Evolutionary conservation across 2,329 filamentous ascomycete genomes (phyloP).

Genomic region (Aspergillus brasiliensis): DNA sequence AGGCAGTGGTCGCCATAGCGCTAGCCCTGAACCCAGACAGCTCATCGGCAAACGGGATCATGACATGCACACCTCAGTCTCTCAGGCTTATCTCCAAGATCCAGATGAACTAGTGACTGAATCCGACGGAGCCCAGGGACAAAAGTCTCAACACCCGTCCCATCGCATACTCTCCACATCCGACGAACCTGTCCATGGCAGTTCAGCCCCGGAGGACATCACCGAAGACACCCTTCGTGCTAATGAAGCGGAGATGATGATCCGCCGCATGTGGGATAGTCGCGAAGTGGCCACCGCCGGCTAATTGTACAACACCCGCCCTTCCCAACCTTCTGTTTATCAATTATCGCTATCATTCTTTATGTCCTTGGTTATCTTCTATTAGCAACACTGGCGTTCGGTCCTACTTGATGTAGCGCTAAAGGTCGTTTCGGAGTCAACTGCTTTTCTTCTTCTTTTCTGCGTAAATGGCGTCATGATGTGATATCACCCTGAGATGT

Average conservation of each 20-base stretch:
- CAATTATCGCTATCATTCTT: constrained; percentile 5
- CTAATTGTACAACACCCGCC: constrained; percentile 20
- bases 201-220: constrained; percentile 23
- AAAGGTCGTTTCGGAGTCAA: constrained; percentile 13
- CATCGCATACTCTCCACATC: constrained; percentile 39
- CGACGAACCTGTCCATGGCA: constrained; percentile 30
- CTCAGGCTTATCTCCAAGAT: constrained; percentile 35
- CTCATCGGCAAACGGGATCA: constrained; percentile 24
- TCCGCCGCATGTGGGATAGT: constrained; percentile 48
- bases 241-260: constrained; percentile 41
- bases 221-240: constrained; percentile 27
- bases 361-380: background rate
- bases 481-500: background rate
- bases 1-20: constrained; percentile 18
- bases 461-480: background rate
- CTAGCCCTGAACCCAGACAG: constrained; percentile 27
- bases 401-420: constrained; percentile 17
- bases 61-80: constrained; percentile 27
- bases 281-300: constrained; percentile 42
- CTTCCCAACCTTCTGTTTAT: background rate
- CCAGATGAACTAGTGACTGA: constrained; percentile 35
- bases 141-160: constrained; percentile 35
- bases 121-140: constrained; percentile 24
- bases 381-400: constrained; percentile 9
- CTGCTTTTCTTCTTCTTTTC: too few relatives aligned